A percentile compares a stretch with the other conserved stretches of the same genome.
phyloP scores from a whole-genome alignment of 2,329 filamentous ascomycete genomes.

The Pezicula rhizophila region DNA sequence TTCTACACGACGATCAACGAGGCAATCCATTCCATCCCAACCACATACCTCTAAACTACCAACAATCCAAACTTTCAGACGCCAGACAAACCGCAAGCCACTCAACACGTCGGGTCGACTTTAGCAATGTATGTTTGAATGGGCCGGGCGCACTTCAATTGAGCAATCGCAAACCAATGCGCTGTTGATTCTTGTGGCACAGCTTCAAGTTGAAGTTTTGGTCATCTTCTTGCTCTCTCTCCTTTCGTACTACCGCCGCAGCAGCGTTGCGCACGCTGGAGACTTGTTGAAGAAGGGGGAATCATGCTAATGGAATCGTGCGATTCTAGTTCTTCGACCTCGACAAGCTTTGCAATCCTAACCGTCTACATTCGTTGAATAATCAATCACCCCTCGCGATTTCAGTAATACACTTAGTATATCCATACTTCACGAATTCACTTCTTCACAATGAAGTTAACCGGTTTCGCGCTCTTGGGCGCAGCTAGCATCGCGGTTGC shows the following conservation, averaged over 20 bases:
- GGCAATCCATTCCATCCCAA: slow-evolving; percentile 3
- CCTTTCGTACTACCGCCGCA: background rate
- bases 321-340: slow-evolving; percentile 9
- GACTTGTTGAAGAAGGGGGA: background rate
- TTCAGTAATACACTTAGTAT: slow-evolving; percentile 8
- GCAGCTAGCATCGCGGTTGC: slow-evolving; percentile 46
- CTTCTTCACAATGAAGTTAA: slow-evolving; percentile 30
- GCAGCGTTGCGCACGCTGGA: background rate
- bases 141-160: no score
- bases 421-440: slow-evolving; percentile 21
- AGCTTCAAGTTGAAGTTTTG: background rate
- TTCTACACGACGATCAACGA: slow-evolving; percentile 5
- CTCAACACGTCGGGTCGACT: background rate
- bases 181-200: no score
- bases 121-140: background rate
- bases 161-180: background rate
- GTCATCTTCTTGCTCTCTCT: background rate
- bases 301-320: slow-evolving; percentile 14
- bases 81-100: background rate
- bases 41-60: slow-evolving; percentile 2
- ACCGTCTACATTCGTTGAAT: slow-evolving; percentile 10
- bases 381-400: background rate
- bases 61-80: background rate
- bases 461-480: slow-evolving; percentile 21
- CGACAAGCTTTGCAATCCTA: slow-evolving; percentile 8